These are phyloP conservation scores for Curvularia eragrostidis DNA, from an alignment of 2,329 filamentous ascomycete species.

Conservation along the genomic window DNA sequence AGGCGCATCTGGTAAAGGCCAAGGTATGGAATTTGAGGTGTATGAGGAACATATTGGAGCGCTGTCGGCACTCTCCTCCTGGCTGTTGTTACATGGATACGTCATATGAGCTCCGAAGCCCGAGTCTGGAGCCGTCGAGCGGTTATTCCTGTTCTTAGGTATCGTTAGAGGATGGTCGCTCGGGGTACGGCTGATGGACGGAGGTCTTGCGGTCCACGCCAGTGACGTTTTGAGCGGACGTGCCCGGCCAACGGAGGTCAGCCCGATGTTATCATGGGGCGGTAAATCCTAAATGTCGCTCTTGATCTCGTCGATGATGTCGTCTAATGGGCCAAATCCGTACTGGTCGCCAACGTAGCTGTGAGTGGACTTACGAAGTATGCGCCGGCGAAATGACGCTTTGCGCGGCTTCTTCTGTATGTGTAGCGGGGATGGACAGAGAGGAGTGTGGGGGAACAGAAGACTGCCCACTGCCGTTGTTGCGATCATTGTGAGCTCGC, in stretches of 20 bases:
- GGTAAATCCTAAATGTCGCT: conserved; percentile 37
- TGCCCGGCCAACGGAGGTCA: conserved; percentile 23
- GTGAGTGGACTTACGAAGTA: conserved; percentile 33
- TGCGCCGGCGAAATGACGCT: conserved; percentile 34
- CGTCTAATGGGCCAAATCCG: conserved; percentile 39
- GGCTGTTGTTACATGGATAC: conserved; percentile 23
- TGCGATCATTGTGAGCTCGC: conserved; percentile 23
- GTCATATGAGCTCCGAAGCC: conserved; percentile 25
- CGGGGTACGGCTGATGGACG: conserved; percentile 40
- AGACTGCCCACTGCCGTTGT: conserved; percentile 16
- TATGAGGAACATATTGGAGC: conserved; percentile 13
- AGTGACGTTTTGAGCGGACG: conserved; percentile 28
- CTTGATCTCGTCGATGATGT: conserved; percentile 46
- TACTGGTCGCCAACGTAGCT: conserved; percentile 12
- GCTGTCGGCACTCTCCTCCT: conserved; percentile 13
- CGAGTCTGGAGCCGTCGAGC: conserved; percentile 39
- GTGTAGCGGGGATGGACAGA: conserved; percentile 39
- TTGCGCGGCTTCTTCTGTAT: conserved; percentile 40
- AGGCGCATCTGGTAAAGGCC: conserved; percentile 22
- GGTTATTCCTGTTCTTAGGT: conserved; percentile 43
- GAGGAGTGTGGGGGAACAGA: conserved; percentile 22
- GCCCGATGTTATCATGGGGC: conserved; percentile 18
- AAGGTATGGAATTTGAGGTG: conserved; percentile 9
- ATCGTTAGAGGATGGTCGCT: conserved; percentile 41
- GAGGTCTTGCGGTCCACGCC: conserved; percentile 34